Conservation (phyloP, 495 filamentous ascomycete genomes). For the Penicillium steckii region DNA sequence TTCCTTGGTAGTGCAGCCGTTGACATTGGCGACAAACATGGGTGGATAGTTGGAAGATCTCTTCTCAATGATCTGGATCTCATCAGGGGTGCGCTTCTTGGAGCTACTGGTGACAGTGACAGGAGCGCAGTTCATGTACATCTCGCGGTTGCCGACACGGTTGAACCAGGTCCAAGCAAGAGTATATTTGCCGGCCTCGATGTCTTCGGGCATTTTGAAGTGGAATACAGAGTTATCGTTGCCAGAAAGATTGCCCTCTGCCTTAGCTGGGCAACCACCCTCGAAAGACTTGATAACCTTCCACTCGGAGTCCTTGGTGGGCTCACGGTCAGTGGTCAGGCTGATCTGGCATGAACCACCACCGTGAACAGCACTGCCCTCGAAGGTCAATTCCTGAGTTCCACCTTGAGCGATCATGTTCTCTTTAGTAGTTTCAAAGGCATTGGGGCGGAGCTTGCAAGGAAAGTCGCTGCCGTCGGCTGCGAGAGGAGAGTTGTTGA, state of each 20-base stretch:
- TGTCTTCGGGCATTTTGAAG: constrained; percentile 46
- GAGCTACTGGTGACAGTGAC: constrained; percentile 58
- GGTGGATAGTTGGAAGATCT: constrained; percentile 57
- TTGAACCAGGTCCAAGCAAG: constrained; percentile 95
- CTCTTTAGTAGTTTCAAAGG: constrained; percentile 23
- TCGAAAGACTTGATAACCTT: constrained; percentile 81
- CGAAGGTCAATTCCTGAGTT: constrained; percentile 26
- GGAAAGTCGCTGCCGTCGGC: constrained; percentile 69
- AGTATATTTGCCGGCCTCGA: constrained; percentile 54
- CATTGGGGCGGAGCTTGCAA: constrained; percentile 57
- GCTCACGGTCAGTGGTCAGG: constrained; percentile 69
- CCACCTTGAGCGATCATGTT: constrained; percentile 35
- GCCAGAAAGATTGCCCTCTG: constrained; percentile 35
- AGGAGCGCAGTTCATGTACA: constrained; percentile 93
- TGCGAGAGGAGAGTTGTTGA: constrained; percentile 61
- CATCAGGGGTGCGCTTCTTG: constrained; percentile 35
- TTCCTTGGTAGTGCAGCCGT: constrained; percentile 59
- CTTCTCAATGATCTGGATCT: constrained; percentile 28
- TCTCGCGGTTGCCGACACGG: constrained; percentile 80
- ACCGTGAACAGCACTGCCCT: constrained; percentile 68
- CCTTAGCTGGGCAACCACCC: constrained; percentile 72
- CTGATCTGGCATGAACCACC: constrained; percentile 88
- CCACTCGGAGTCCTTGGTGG: constrained; percentile 53
- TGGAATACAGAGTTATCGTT: constrained; percentile 22
- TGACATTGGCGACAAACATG: constrained; percentile 80